Evolutionary conservation across 2,329 filamentous ascomycete species (phyloP).

Genomic region (Colletotrichum musae): DNA sequence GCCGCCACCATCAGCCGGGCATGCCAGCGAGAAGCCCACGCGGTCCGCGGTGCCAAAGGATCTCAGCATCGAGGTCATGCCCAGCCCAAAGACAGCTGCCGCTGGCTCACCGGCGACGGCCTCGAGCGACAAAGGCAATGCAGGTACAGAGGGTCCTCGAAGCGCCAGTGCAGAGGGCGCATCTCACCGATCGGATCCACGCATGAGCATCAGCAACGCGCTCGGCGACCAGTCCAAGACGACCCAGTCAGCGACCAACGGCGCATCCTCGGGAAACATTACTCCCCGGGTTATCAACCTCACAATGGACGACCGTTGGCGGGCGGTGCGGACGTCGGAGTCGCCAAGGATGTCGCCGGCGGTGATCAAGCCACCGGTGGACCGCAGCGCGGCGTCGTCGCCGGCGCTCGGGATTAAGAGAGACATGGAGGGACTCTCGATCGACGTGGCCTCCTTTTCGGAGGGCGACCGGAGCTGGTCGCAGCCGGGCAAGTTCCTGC

Average conservation of each 20-base stretch:
- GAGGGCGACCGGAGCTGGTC: constrained; percentile 34
- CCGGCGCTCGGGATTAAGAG: constrained; percentile 13
- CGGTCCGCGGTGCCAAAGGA: neutral
- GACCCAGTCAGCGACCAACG: constrained; percentile 5
- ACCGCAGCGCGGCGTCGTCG: constrained; percentile 31
- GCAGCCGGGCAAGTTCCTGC: constrained; percentile 14
- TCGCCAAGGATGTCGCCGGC: constrained; percentile 25
- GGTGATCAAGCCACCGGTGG: constrained; percentile 4
- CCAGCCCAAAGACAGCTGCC: neutral
- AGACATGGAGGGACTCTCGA: constrained; percentile 6
- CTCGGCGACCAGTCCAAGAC: constrained; percentile 14
- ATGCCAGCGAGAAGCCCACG: neutral
- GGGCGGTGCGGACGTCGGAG: constrained; percentile 33
- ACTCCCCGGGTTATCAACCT: constrained; percentile 29
- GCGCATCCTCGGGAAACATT: constrained; percentile 17
- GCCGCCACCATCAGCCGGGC: neutral
- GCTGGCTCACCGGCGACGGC: constrained; percentile 6
- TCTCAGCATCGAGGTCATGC: neutral
- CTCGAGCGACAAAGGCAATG: neutral
- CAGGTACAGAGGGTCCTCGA: neutral
- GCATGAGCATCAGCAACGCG: constrained; percentile 36
- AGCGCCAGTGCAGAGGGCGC: constrained; percentile 22
- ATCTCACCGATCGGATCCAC: constrained; percentile 27
- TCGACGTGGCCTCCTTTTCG: constrained; percentile 31
- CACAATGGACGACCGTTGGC: constrained; percentile 33